Conservation (phyloP, 2,329 filamentous ascomycete species). For the Helotiales sp. region DNA sequence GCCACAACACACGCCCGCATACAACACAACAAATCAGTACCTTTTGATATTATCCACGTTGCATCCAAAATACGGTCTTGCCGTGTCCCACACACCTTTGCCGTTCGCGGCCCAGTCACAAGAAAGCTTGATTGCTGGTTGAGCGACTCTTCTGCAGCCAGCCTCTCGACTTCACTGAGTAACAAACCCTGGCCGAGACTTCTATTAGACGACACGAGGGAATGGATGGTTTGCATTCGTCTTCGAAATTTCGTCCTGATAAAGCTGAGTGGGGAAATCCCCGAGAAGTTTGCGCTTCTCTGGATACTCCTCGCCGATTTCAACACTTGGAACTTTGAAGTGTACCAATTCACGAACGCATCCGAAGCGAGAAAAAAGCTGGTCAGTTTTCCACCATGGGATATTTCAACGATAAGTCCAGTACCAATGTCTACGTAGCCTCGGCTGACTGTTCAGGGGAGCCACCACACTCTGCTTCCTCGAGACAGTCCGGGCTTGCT, state of each 20-base stretch:
- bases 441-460: slow-evolving; percentile 6
- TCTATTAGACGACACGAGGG: background rate
- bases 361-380: background rate
- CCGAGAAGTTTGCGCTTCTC: background rate
- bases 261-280: background rate
- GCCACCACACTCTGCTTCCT: slow-evolving; percentile 3
- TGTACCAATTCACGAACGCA: background rate
- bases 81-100: background rate
- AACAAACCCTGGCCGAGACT: background rate
- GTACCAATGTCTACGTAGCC: slow-evolving; percentile 54
- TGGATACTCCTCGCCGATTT: too few relatives aligned
- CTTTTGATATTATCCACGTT: background rate
- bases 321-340: too few relatives aligned
- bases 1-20: background rate
- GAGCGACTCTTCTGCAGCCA: background rate
- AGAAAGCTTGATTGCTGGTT: background rate
- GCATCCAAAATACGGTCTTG: background rate
- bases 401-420: slow-evolving; percentile 18
- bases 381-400: too few relatives aligned
- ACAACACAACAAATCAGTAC: background rate
- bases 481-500: slow-evolving; percentile 13
- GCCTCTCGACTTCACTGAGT: background rate
- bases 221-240: background rate
- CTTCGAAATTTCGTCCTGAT: background rate
- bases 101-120: background rate